A percentile compares a stretch with the other conserved stretches of the same genome.
phyloP scores from a whole-genome alignment of 129 eudicot genomes.

The Rutidosis leptorrhynchoides region DNA sequence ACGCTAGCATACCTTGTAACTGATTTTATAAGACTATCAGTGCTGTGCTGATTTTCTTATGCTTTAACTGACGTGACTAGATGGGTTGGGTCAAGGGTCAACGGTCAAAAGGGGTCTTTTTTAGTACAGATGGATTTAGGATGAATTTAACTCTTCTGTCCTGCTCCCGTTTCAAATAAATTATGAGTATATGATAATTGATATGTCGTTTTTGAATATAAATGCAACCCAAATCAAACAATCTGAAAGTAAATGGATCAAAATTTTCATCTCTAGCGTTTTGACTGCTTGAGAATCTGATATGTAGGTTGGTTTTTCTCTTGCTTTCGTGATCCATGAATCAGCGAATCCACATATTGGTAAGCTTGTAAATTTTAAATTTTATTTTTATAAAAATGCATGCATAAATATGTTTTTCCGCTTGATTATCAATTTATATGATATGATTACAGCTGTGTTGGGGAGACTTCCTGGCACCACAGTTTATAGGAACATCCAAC shows the following conservation, averaged over 20 bases:
- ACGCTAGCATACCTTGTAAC: neutral
- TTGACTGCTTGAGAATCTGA: neutral
- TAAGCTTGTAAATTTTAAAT: conserved; percentile 33
- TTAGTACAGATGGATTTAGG: too few relatives aligned
- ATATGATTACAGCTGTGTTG: conserved; percentile 65
- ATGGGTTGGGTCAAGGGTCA: too few relatives aligned
- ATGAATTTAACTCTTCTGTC: too few relatives aligned
- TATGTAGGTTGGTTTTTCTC: conserved; percentile 83
- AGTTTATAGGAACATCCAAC: conserved; percentile 76
- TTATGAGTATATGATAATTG: too few relatives aligned
- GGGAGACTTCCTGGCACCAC: conserved; percentile 99
- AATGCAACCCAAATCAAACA: too few relatives aligned
- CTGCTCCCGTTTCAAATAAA: too few relatives aligned
- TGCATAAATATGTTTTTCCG: neutral
- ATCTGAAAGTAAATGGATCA: neutral
- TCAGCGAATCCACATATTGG: conserved; percentile 99
- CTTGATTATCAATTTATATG: neutral
- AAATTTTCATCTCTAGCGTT: neutral
- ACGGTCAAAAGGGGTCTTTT: too few relatives aligned
- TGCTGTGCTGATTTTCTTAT: neutral
- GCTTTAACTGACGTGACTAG: neutral
- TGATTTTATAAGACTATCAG: neutral
- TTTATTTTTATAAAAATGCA: neutral
- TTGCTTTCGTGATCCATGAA: conserved; percentile 98
- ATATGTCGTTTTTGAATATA: too few relatives aligned